Evolutionary conservation across 306 rosid species (phyloP).

Genomic region (Cicer pinnatifidum): DNA sequence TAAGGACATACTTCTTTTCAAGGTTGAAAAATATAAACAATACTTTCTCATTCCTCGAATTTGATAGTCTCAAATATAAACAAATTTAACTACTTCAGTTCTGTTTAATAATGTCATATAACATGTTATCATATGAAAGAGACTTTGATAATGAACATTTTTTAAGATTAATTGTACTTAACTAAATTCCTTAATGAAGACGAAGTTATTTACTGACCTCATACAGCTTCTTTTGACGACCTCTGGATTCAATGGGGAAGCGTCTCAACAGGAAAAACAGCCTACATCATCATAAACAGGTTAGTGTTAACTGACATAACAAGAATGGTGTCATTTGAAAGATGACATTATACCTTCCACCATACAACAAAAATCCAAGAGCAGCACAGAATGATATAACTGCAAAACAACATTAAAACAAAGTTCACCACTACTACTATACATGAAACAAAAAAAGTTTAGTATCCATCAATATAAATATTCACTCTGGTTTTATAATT

Average conservation of each 20-base stretch:
- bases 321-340: background rate
- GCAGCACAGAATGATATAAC: conserved; percentile 71
- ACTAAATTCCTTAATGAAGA: background rate
- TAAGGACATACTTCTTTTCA: conserved; percentile 14
- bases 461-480: background rate
- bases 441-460: background rate
- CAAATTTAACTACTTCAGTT: no score
- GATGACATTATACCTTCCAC: conserved; percentile 69
- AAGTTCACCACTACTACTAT: conserved; percentile 33
- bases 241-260: conserved; percentile 84
- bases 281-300: conserved; percentile 48
- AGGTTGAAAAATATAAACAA: conserved; percentile 12
- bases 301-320: conserved; percentile 15
- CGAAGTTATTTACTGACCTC: conserved; percentile 56
- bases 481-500: conserved; percentile 2
- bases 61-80: no score
- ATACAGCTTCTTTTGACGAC: conserved; percentile 74
- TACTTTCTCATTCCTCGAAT: no score
- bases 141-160: no score
- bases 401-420: conserved; percentile 49
- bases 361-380: conserved; percentile 75
- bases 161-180: no score
- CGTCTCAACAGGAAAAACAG: conserved; percentile 70
- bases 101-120: no score
- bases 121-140: no score